Base-by-base conservation (phyloP, 306 rosid species). In the Erythrophleum fordii region DNA sequence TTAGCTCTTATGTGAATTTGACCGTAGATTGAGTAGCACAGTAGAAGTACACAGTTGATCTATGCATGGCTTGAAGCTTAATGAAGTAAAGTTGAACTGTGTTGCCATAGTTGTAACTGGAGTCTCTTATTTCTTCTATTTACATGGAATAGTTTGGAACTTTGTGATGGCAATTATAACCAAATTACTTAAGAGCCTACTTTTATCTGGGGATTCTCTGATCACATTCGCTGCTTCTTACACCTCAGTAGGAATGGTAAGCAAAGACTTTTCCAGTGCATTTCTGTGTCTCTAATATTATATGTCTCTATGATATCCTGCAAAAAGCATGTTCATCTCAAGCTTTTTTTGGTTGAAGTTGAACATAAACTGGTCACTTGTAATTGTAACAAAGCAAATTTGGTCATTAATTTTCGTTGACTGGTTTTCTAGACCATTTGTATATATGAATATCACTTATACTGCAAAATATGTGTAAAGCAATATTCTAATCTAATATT, bases 171-270 rank as follows among this genome's bases (percentile, higher is more conserved):
- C 11, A 53, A 18, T n/a, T n/a, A 20, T 53, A 53, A 2, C 10
- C 11, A 53, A 53, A n/a, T 53, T 20, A 53, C 0, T 16, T 8
- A 61, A n/a, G 81, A 23, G 44, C 42, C 71, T 25, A 58, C 56
- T 9, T 35, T 49, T 77, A 46, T 14, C 39, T 67, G 49, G 73
- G 39, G 69, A 29, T 77, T 77, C 17, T 65, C 59, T 44, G 35
- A 58, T 9, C 61, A 42, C 9, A 16, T 52, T 56, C 12, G 16
- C 37, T 44, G 45, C 39, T 65, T 51, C 46, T 22, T 66, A n/a
- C 29, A 37, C 29, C 29, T 39, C 16, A 4, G 49, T 66, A 8
- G 39, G 49, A 37, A 66, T 66, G 16, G n/a, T 65, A 35, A 35
- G 49, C 72, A 66, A 6, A 37, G 10, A 1, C 5, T 39, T 66